A percentile compares a stretch with the other conserved stretches of the same genome.
These are phyloP conservation scores for Auricularia sp. DNA, from an alignment of 768 basidiomycete species.

Conservation along the genomic window DNA sequence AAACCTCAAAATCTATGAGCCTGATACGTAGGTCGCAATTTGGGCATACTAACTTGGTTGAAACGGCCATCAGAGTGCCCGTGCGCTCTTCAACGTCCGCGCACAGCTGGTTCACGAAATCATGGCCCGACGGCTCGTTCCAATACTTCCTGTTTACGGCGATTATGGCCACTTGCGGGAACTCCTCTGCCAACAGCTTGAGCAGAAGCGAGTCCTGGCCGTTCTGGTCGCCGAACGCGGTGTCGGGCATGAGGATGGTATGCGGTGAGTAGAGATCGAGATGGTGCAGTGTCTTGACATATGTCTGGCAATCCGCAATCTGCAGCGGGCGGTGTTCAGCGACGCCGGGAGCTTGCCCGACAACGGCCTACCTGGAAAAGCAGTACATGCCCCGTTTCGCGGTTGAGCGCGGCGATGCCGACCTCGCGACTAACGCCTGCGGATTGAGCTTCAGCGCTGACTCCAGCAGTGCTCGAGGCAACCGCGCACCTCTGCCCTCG, in stretches of 20 bases:
- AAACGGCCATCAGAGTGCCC: conserved; percentile 64
- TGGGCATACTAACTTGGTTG: conserved; percentile 52
- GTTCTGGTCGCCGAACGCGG: conserved; percentile 18
- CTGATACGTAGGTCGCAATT: neutral
- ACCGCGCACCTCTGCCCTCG: conserved; percentile 6
- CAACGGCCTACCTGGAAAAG: conserved; percentile 59
- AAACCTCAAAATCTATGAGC: conserved; percentile 40
- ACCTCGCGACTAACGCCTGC: conserved; percentile 64
- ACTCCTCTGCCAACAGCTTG: conserved; percentile 63
- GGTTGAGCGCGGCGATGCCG: conserved; percentile 79
- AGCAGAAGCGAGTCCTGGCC: conserved; percentile 47
- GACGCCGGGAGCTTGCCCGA: neutral
- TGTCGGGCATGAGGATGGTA: conserved; percentile 73
- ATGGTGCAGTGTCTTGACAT: conserved; percentile 80
- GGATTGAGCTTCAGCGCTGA: neutral
- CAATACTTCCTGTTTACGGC: conserved; percentile 71
- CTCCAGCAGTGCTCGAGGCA: neutral
- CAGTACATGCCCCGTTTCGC: conserved; percentile 62
- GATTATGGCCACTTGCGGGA: conserved; percentile 55
- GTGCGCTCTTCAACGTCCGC: conserved; percentile 75
- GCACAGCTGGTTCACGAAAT: conserved; percentile 68
- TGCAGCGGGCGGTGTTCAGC: neutral
- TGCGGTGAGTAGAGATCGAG: conserved; percentile 67
- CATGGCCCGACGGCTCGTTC: conserved; percentile 69
- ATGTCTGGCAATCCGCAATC: conserved; percentile 38